These are phyloP conservation scores for Hanseniaspora vineae DNA, from an alignment of 805 yeast genomes.

Conservation along the genomic window DNA sequence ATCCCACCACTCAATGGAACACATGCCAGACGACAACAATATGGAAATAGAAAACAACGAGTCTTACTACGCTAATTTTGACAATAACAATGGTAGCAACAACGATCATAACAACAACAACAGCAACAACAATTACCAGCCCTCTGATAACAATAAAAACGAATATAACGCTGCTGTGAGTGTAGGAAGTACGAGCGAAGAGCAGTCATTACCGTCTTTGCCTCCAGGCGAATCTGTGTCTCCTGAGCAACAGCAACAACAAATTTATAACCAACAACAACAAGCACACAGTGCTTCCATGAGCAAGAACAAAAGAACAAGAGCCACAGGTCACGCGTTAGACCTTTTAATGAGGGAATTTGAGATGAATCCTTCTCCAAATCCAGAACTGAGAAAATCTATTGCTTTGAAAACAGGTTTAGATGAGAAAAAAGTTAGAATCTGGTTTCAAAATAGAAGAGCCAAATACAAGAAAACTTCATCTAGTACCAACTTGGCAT, in stretches of 20 bases:
- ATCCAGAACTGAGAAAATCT: conserved; percentile 53
- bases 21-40: background rate
- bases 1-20: background rate
- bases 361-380: conserved; percentile 60
- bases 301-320: conserved; percentile 35
- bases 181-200: too few relatives aligned
- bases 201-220: background rate
- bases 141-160: conserved; percentile 2
- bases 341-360: conserved; percentile 58
- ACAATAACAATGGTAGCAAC: conserved; percentile 3
- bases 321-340: conserved; percentile 74
- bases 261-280: background rate
- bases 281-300: background rate
- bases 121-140: conserved; percentile 1
- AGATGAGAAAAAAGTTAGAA: conserved; percentile 80
- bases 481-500: background rate
- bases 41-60: background rate
- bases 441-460: conserved; percentile 86
- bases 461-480: conserved; percentile 53
- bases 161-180: background rate
- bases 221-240: background rate
- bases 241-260: conserved; percentile 1
- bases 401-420: conserved; percentile 63
- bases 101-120: conserved; percentile 3
- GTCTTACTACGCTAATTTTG: background rate